phyloP scores from a whole-genome alignment of 176 grass and related monocot genomes.

The Carex kokanica region DNA sequence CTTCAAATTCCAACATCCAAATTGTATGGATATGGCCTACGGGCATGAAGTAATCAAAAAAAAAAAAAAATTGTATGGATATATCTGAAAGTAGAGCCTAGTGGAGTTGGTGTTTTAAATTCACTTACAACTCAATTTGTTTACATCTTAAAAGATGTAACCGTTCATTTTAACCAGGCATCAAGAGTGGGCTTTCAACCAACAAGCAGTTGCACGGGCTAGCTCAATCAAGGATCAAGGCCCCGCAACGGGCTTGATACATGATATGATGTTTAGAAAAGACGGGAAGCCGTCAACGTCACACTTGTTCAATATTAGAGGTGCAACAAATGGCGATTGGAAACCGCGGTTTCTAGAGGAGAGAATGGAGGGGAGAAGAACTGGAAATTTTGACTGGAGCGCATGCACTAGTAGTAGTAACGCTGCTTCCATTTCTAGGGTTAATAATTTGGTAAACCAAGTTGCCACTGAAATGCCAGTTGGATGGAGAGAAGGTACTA shows the following conservation, averaged over 20 bases:
- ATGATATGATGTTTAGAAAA: constrained; percentile 43
- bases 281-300: constrained; percentile 34
- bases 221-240: constrained; percentile 30
- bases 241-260: constrained; percentile 52
- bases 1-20: not conserved
- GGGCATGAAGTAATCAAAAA: too few relatives aligned
- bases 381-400: constrained; percentile 16
- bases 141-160: not conserved
- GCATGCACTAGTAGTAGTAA: constrained; percentile 15
- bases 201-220: constrained; percentile 23
- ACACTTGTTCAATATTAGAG: constrained; percentile 46
- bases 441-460: constrained; percentile 15
- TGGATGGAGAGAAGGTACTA: constrained; percentile 33
- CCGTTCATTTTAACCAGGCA: constrained; percentile 29
- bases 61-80: not conserved
- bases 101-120: not conserved
- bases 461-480: constrained; percentile 26
- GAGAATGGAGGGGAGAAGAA: constrained; percentile 32
- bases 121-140: not conserved
- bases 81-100: not conserved
- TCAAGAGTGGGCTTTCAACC: constrained; percentile 64
- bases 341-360: constrained; percentile 18
- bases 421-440: not conserved
- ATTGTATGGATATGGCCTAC: not conserved
- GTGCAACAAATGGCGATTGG: constrained; percentile 19